Base-by-base conservation (phyloP, 805 yeast species). In the Metschnikowia henanensis region DNA sequence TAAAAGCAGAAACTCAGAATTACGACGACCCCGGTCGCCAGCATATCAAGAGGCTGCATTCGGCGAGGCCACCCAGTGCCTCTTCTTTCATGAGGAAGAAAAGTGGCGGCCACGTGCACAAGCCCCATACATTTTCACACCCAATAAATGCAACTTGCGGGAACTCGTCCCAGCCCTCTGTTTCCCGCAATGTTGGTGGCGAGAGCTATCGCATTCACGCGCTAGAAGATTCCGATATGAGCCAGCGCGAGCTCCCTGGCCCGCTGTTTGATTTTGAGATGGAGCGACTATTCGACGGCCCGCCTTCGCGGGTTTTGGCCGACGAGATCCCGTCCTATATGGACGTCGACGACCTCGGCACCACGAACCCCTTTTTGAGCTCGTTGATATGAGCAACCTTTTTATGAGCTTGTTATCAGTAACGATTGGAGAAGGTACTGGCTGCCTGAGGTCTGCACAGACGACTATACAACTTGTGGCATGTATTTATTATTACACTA, bases 1-100 rank as follows among this genome's bases (percentile, higher is more conserved):
- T 57, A 32, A 59, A 55, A 30, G 51, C 64, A 38, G 71, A 67
- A 37, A 51, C 43, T 21, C 68, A 62, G 25, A 57, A 49, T 3
- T 46, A 65, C 26, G 54, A 46, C 12, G 46, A 45, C 12, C 26
- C 26, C 26, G 21, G 16, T 29, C 33, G 43, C n/a, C 18, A 29
- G 20, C 43, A 3, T 23, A 13, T 23, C 12, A 9, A 13, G 8
- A 9, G 42, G 2, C 51, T 41, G 49, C 40, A 30, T 18, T 41
- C 49, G 30, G 19, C 35, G 4, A 44, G 49, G 29, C 29, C 51
- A 5, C 44, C 54, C 21, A 20, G 23, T 9, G 43, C 53, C 16
- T 21, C 26, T 3, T 3, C 26, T 23, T 45, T 29, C 26, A 39
- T 42, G 22, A 46, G 47, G 35, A 31, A 40, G 16, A 53, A 49